Evolutionary conservation across 805 yeast genomes (phyloP).

Genomic region (Clavispora santaluciae): DNA sequence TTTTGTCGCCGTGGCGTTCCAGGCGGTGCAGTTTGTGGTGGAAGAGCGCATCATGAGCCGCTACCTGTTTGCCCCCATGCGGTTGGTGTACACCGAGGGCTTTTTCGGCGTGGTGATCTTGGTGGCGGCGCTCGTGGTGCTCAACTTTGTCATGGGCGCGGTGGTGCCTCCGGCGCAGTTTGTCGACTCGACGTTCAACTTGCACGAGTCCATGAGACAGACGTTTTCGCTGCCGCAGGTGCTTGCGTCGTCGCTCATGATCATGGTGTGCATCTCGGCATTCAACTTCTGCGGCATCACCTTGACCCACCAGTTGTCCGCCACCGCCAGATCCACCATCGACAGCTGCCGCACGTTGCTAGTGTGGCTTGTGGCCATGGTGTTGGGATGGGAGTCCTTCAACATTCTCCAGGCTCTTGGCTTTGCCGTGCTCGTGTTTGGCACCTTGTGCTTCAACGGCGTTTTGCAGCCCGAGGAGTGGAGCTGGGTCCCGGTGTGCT

Average conservation of each 20-base stretch:
- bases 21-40: conserved; percentile 72
- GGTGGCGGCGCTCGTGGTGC: conserved; percentile 38
- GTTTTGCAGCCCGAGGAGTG: conserved; percentile 52
- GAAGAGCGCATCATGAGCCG: conserved; percentile 63
- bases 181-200: conserved; percentile 50
- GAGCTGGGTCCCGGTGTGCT: conserved; percentile 43
- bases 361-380: conserved; percentile 69
- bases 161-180: conserved; percentile 28
- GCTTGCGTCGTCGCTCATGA: conserved; percentile 51
- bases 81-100: conserved; percentile 73
- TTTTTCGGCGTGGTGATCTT: conserved; percentile 53
- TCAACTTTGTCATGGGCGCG: conserved; percentile 39
- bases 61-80: conserved; percentile 53
- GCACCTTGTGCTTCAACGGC: conserved; percentile 71
- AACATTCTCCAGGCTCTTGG: conserved; percentile 59
- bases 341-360: conserved; percentile 72
- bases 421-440: conserved; percentile 57
- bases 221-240: conserved; percentile 41
- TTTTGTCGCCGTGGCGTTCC: conserved; percentile 57
- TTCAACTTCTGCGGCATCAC: conserved; percentile 74
- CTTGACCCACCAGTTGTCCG: conserved; percentile 59
- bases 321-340: conserved; percentile 74
- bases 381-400: conserved; percentile 73
- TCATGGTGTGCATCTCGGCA: conserved; percentile 66
- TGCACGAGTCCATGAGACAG: conserved; percentile 45